Evolutionary conservation across 2,329 filamentous ascomycete genomes (phyloP), one percentile per base, ranked within the genome.

Genomic region (Coniochaeta ligniaria): DNA sequence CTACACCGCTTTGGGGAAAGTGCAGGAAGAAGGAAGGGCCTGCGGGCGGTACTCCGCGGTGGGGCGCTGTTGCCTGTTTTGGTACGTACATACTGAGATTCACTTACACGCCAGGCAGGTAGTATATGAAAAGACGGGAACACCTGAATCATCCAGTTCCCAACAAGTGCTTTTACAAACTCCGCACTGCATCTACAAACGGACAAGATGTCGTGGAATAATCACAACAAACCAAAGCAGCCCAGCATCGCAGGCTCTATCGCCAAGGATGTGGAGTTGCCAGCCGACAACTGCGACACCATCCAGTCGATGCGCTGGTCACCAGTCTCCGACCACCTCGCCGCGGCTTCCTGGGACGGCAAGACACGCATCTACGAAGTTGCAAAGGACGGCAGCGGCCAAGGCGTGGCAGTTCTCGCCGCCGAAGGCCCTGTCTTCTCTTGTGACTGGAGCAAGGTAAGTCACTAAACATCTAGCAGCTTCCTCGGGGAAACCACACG

Each of bases 371-470:
- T 75, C 65, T 75, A 74, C 67, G 69, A 73, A 60, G 67, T 72
- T 59, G 62, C 66, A 35, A 59, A 61, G 28, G 54, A 63, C 57
- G 64, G 62, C 20, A 62, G 62, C 56, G 68, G 69, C 57, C 62
- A 59, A 33, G 67, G 63, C 50, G 64, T 67, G 50, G 65, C 70
- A 16, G 45, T 61, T 60, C 64, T 73, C 60, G 45, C 56, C 26
- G 63, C 63, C 57, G 66, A 68, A 7, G 64, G 63, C 56, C 72
- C 72, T 14, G 60, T 73, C 36, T 62, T 75, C 61, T 68, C 70
- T 59, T 74, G 72, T 65, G 68, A 74, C 67, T 75, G 73, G 68
- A 69, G 67, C 64, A 70, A 73, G 70, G 73, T 75, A 71, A 71
- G 73, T 73, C 41, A 33, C 69, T 71, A 70, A 72, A 65, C 62